A percentile compares a stretch with the other conserved stretches of the same genome.
phyloP scores from a whole-genome alignment of 163 green algal species.

The Chlamydomonas reinhardtii region DNA sequence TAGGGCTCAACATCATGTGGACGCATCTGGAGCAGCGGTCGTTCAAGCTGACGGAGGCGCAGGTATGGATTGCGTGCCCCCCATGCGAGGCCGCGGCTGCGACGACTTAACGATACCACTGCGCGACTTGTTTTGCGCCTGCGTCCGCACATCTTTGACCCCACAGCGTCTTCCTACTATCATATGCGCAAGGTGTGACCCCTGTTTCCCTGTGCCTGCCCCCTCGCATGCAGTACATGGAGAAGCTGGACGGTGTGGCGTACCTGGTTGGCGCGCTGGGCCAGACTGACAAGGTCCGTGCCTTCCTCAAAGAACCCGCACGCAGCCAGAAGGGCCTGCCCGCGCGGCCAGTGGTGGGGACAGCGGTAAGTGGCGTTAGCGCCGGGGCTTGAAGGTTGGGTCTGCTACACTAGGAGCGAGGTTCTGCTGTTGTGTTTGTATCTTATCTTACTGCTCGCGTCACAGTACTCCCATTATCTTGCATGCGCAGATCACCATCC shows the following conservation, averaged over 20 bases:
- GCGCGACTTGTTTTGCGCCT: no score
- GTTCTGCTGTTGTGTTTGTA: no score
- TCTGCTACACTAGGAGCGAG: no score
- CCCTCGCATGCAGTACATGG: constrained; percentile 63
- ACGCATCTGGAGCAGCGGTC: constrained; percentile 73
- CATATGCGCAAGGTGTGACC: no score
- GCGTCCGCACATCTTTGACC: no score
- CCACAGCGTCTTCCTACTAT: no score
- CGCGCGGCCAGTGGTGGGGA: constrained; percentile 78
- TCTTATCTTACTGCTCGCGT: no score
- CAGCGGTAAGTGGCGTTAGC: constrained; percentile 56
- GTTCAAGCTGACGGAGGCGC: constrained; percentile 77
- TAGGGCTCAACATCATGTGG: constrained; percentile 75
- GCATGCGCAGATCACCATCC: constrained; percentile 73
- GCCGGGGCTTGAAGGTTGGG: no score
- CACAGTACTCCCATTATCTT: no score
- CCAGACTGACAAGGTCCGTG: constrained; percentile 68
- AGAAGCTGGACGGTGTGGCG: constrained; percentile 81
- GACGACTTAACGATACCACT: no score
- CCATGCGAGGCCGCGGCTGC: no score
- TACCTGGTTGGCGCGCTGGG: constrained; percentile 67
- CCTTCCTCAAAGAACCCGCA: constrained; percentile 68
- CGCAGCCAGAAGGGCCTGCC: constrained; percentile 75
- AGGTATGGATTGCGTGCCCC: constrained; percentile 42
- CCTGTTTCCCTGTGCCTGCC: no score